These are phyloP conservation scores for Lycium barbarum DNA, from an alignment of 257 asterid genomes.

Conservation along the genomic window DNA sequence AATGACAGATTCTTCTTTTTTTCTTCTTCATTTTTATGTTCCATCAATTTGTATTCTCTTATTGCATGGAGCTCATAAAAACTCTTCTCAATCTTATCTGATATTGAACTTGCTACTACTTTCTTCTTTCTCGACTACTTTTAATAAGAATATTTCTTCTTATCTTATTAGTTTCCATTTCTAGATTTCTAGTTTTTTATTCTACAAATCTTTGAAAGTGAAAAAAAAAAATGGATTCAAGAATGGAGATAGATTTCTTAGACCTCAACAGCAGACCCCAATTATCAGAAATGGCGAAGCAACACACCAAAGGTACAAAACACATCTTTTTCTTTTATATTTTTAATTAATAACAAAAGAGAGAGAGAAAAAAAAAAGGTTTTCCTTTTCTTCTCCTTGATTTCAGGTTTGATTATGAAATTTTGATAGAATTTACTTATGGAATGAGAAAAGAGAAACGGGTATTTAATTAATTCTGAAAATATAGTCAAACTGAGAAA, in stretches of 20 bases:
- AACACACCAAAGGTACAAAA: neutral
- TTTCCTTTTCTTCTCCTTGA: neutral
- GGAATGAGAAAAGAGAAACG: too few species aligned
- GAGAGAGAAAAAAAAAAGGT: neutral
- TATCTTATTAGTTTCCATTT: neutral
- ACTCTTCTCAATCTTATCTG: conserved; percentile 7
- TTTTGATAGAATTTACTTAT: neutral
- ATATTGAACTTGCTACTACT: neutral
- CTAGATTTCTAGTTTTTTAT: neutral
- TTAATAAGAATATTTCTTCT: neutral
- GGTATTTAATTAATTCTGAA: neutral
- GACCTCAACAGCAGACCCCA: neutral
- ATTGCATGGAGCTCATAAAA: neutral
- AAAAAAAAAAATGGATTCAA: conserved; percentile 4
- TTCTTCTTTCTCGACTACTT: neutral
- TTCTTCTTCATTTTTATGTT: neutral
- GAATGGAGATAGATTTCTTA: conserved; percentile 25
- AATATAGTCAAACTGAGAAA: too few species aligned
- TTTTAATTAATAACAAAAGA: neutral
- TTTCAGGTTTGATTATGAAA: neutral
- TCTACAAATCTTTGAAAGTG: neutral
- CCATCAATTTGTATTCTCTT: neutral
- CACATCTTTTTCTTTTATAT: neutral
- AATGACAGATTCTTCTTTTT: neutral
- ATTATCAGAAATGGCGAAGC: conserved; percentile 8